Conservation (phyloP, 306 rosid genomes). For the Trifolium subterraneum region DNA sequence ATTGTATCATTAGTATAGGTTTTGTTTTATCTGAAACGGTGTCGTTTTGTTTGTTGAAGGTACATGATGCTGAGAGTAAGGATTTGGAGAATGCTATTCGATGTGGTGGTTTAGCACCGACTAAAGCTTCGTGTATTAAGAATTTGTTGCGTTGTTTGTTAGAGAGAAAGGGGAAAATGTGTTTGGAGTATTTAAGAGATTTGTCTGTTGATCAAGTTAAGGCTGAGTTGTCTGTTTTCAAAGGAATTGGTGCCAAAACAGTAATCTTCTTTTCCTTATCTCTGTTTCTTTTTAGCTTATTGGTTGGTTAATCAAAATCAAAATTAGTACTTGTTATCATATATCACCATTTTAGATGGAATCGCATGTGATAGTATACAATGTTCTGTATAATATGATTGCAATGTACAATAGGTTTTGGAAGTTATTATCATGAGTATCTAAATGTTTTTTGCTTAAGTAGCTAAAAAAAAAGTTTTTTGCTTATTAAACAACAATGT, state of each 20-base stretch:
- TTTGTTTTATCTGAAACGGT: conserved; percentile 23
- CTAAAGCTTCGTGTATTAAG: conserved; percentile 79
- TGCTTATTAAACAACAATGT: neutral
- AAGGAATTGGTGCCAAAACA: conserved; percentile 95
- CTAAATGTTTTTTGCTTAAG: neutral
- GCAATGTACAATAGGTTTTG: neutral
- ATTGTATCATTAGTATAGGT: neutral
- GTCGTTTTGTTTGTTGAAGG: conserved; percentile 50
- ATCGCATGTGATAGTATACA: neutral
- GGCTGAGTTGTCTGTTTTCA: conserved; percentile 76
- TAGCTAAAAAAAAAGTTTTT: no score
- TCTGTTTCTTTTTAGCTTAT: conserved; percentile 35
- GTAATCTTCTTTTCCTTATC: conserved; percentile 47
- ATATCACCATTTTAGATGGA: neutral
- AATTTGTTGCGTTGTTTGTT: conserved; percentile 66
- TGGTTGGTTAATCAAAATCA: conserved; percentile 18
- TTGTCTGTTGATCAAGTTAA: conserved; percentile 71
- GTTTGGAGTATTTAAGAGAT: conserved; percentile 79
- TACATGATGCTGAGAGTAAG: conserved; percentile 63
- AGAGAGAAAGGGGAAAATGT: conserved; percentile 72
- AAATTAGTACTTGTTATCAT: neutral
- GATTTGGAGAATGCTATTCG: conserved; percentile 76
- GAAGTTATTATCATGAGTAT: neutral
- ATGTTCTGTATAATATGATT: neutral
- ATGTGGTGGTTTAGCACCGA: conserved; percentile 89